A percentile compares a stretch with the other conserved stretches of the same genome.
These are phyloP conservation scores for Wakefieldia striispora DNA, from an alignment of 768 basidiomycete species.

Conservation along the genomic window DNA sequence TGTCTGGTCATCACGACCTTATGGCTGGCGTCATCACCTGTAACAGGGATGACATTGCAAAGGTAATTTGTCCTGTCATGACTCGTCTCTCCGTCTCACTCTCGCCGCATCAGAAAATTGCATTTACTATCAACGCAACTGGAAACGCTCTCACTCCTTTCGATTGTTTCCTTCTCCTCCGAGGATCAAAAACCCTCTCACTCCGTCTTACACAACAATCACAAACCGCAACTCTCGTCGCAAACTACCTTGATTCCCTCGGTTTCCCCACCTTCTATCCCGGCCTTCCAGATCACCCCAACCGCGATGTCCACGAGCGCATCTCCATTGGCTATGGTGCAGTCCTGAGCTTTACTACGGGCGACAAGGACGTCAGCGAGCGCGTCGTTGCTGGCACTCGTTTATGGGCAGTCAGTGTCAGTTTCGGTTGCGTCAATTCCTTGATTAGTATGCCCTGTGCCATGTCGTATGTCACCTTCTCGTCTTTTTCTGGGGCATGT, in stretches of 20 bases:
- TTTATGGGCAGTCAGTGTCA: constrained; percentile 97
- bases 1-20: constrained; percentile 97
- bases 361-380: constrained; percentile 86
- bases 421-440: constrained; percentile 97
- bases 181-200: constrained; percentile 94
- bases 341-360: constrained; percentile 93
- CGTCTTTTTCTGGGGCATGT: neutral
- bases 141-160: constrained; percentile 95
- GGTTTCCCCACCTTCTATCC: constrained; percentile 95
- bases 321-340: constrained; percentile 92
- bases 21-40: constrained; percentile 97
- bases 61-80: constrained; percentile 42
- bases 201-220: constrained; percentile 96
- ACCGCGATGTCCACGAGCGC: constrained; percentile 83
- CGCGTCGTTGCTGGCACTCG: constrained; percentile 89
- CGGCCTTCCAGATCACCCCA: constrained; percentile 78
- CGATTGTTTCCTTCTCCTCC: constrained; percentile 93
- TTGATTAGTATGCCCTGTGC: constrained; percentile 98
- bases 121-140: constrained; percentile 88
- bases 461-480: constrained; percentile 82
- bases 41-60: constrained; percentile 86
- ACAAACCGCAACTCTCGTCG: constrained; percentile 75
- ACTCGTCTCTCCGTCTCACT: neutral
- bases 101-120: constrained; percentile 61
- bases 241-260: constrained; percentile 76